Evolutionary conservation across 768 basidiomycete genomes (phyloP).

Genomic region (Xerocomellus intermedius): DNA sequence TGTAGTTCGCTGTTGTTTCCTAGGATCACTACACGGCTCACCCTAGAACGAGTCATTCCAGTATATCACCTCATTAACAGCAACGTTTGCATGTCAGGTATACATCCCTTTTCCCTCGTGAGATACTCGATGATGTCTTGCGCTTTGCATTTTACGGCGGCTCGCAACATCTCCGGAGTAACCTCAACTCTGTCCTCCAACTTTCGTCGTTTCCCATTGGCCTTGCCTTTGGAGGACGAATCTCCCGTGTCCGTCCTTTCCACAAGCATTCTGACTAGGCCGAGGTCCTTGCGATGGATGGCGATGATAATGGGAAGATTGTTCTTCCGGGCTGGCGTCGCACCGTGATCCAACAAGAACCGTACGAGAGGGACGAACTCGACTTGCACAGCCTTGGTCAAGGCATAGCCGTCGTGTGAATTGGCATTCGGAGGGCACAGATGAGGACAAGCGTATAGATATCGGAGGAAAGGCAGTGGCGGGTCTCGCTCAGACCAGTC

Average conservation of each 20-base stretch:
- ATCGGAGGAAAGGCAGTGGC: conserved; percentile 63
- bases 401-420: conserved; percentile 77
- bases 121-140: conserved; percentile 72
- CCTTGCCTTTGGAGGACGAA: conserved; percentile 24
- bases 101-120: conserved; percentile 63
- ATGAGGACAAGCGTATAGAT: conserved; percentile 46
- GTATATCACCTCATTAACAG: conserved; percentile 34
- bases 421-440: conserved; percentile 51
- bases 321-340: conserved; percentile 62
- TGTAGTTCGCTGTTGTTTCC: conserved; percentile 3
- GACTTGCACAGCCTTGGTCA: conserved; percentile 74
- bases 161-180: conserved; percentile 57
- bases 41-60: not conserved
- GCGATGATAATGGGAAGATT: conserved; percentile 73
- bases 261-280: conserved; percentile 72
- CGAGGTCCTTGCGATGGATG: conserved; percentile 65
- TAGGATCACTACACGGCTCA: not conserved
- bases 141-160: conserved; percentile 63
- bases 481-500: conserved; percentile 50
- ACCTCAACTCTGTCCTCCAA: conserved; percentile 59
- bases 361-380: conserved; percentile 60
- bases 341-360: conserved; percentile 70
- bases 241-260: conserved; percentile 43
- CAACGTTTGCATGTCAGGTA: conserved; percentile 72
- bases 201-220: conserved; percentile 46